phyloP scores from a whole-genome alignment of 345 rosid species.

The Eucalyptus regnans region DNA sequence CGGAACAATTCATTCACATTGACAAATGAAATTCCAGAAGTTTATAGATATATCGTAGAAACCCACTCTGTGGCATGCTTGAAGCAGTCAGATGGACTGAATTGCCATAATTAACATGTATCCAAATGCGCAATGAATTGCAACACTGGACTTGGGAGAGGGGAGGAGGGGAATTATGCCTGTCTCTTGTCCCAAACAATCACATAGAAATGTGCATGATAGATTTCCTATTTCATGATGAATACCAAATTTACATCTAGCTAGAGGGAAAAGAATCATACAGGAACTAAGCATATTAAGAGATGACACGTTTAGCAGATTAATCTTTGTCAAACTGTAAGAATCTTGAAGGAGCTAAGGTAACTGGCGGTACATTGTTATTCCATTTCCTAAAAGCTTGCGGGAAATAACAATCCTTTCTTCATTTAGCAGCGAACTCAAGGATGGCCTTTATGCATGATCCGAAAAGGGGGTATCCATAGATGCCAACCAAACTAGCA shows the following conservation, averaged over 20 bases:
- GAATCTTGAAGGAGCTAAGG: not conserved
- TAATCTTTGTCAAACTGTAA: not conserved
- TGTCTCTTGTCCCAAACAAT: not conserved
- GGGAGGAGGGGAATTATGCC: not conserved
- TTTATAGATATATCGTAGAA: not conserved
- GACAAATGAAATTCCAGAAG: not conserved
- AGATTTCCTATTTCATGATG: not conserved
- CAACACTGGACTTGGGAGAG: not conserved
- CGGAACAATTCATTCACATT: not conserved
- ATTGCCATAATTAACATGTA: not conserved
- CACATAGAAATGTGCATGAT: not conserved
- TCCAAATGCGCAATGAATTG: not conserved
- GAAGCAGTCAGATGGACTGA: not conserved
- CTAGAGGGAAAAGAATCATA: not conserved
- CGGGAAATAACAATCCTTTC: not conserved
- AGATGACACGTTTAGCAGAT: not conserved
- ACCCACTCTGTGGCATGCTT: not conserved
- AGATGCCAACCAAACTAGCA: too few relatives aligned
- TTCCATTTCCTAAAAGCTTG: not conserved
- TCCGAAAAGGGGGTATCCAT: too few relatives aligned
- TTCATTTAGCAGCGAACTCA: too few relatives aligned
- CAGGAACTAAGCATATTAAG: not conserved
- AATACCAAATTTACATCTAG: too few relatives aligned
- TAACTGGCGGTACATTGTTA: not conserved
- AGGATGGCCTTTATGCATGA: too few relatives aligned